Conservation (phyloP, 192 early-diverging fungal genomes). For the Anaeromyces robustus region DNA sequence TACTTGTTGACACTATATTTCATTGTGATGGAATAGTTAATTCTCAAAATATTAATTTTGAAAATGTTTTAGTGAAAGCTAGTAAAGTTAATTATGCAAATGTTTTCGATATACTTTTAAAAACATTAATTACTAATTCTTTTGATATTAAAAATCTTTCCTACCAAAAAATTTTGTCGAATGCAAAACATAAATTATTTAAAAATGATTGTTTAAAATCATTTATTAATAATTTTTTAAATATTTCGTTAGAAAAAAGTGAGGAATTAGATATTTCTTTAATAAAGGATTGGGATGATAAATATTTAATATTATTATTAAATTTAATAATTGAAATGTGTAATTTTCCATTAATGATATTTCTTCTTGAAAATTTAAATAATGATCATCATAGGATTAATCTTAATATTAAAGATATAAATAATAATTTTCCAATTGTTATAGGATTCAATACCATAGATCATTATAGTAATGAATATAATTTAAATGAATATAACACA, state of each 20-base stretch:
- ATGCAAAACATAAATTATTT: neutral
- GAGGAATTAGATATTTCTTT: neutral
- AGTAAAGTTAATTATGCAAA: neutral
- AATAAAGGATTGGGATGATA: neutral
- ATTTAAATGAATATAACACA: neutral
- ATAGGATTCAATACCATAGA: neutral
- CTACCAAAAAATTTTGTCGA: neutral
- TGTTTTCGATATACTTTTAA: neutral
- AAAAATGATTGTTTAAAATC: neutral
- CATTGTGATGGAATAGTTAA: neutral
- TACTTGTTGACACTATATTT: neutral
- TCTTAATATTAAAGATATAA: neutral
- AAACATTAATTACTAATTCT: neutral
- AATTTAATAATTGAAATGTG: neutral
- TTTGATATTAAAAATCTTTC: neutral
- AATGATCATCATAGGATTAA: neutral
- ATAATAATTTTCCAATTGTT: neutral
- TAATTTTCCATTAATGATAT: neutral
- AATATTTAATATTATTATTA: neutral
- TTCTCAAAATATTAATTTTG: neutral
- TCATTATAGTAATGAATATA: neutral
- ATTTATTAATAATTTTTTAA: neutral
- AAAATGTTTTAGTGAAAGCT: neutral
- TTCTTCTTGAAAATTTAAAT: neutral
- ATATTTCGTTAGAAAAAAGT: neutral